Evolutionary conservation across 2,329 filamentous ascomycete genomes (phyloP).

Genomic region (Pestalotiopsis sp.): DNA sequence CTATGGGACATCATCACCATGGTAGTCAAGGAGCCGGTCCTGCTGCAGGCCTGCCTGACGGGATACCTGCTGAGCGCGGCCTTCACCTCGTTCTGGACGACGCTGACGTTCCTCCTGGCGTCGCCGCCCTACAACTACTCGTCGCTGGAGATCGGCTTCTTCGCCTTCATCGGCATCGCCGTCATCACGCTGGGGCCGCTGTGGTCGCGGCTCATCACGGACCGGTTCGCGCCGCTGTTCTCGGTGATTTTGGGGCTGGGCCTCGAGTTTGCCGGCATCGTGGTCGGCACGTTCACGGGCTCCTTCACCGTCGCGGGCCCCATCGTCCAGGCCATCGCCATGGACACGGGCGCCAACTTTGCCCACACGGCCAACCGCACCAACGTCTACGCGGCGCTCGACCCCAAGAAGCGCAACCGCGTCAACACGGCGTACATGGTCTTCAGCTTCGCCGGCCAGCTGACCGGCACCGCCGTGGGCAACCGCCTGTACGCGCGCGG

Average conservation of each 20-base stretch:
- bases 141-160: slow-evolving; percentile 71
- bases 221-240: slow-evolving; percentile 67
- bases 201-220: slow-evolving; percentile 70
- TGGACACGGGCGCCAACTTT: slow-evolving; percentile 73
- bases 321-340: slow-evolving; percentile 67
- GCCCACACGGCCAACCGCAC: slow-evolving; percentile 72
- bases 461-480: slow-evolving; percentile 66
- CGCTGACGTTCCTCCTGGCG: slow-evolving; percentile 75
- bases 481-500: slow-evolving; percentile 52
- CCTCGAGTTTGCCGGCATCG: slow-evolving; percentile 60
- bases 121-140: slow-evolving; percentile 68
- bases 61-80: slow-evolving; percentile 44
- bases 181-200: slow-evolving; percentile 68
- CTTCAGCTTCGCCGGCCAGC: slow-evolving; percentile 70
- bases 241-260: slow-evolving; percentile 63
- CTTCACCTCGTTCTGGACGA: slow-evolving; percentile 70
- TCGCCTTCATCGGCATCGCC: slow-evolving; percentile 74
- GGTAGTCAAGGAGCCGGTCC: slow-evolving; percentile 56
- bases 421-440: slow-evolving; percentile 86
- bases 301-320: slow-evolving; percentile 68
- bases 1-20: slow-evolving; percentile 61
- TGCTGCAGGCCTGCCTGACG: slow-evolving; percentile 59
- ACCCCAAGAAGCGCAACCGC: slow-evolving; percentile 69
- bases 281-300: slow-evolving; percentile 70
- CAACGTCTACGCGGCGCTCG: slow-evolving; percentile 65